Percentiles rank a stretch among this genome's conserved stretches.
Conservation (phyloP, 2,329 filamentous ascomycete species). For the Xylaria sp. region DNA sequence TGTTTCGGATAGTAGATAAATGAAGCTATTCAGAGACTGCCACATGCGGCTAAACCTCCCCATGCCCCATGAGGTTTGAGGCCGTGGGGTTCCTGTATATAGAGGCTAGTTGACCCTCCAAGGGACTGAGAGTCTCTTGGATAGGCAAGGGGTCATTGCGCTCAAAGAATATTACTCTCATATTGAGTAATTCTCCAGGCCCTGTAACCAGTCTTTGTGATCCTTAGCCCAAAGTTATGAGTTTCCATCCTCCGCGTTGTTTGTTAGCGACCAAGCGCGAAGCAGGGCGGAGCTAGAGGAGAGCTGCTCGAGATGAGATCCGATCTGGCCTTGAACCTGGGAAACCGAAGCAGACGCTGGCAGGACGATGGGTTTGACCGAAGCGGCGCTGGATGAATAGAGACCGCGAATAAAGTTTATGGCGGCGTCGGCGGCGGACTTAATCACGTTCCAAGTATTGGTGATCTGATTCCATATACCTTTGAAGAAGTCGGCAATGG, state of each 20-base stretch:
- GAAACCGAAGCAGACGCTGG: neutral
- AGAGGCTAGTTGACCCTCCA: too few species aligned
- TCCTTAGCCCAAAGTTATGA: neutral
- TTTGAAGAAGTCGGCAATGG: neutral
- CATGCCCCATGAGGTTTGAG: too few species aligned
- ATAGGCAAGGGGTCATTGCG: too few species aligned
- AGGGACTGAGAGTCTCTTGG: too few species aligned
- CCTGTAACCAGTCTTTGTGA: too few species aligned
- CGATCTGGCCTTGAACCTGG: conserved; percentile 2
- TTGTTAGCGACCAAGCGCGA: conserved; percentile 1
- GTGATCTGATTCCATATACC: neutral
- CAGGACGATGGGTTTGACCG: neutral
- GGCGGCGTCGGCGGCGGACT: neutral
- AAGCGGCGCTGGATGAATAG: neutral
- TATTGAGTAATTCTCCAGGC: too few species aligned
- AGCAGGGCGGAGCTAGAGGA: neutral
- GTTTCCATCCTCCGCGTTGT: neutral
- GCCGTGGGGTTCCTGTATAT: too few species aligned
- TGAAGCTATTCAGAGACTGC: too few species aligned
- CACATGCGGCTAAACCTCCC: too few species aligned
- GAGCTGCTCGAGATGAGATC: conserved; percentile 8
- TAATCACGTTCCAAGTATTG: neutral
- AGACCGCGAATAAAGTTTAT: neutral
- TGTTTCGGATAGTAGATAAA: too few species aligned
- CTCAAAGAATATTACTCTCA: too few species aligned